A percentile compares a stretch with the other conserved stretches of the same genome.
Evolutionary conservation across 768 basidiomycete species (phyloP).

Genomic region (Podaxis pistillaris): DNA sequence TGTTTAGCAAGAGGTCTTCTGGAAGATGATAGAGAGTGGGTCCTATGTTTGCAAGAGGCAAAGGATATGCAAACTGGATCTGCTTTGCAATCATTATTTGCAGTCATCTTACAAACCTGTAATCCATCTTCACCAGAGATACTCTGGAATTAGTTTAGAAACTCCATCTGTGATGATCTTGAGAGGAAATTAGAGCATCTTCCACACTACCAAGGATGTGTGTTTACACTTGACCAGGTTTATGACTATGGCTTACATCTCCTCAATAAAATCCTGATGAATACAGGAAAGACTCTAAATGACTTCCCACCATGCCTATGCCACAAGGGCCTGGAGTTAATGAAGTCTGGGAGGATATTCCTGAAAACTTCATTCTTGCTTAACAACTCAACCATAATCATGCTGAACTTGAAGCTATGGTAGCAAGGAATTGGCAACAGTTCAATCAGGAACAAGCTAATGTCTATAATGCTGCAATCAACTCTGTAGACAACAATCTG

Average conservation of each 20-base stretch:
- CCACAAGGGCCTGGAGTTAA: neutral
- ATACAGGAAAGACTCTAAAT: conserved; percentile 21
- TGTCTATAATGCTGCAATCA: conserved; percentile 27
- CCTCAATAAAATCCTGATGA: conserved; percentile 23
- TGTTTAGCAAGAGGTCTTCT: conserved; percentile 41
- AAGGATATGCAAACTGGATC: conserved; percentile 34
- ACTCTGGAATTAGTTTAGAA: conserved; percentile 36
- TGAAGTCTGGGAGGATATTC: conserved; percentile 23
- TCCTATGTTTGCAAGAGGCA: conserved; percentile 37
- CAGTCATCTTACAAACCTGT: conserved; percentile 31
- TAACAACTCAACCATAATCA: conserved; percentile 31
- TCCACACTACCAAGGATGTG: conserved; percentile 14
- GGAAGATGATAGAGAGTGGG: conserved; percentile 48
- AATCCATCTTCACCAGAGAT: conserved; percentile 28
- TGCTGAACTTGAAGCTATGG: neutral
- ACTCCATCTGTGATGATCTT: conserved; percentile 43
- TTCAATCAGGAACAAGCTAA: conserved; percentile 28
- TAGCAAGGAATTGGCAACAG: neutral
- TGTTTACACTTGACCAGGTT: conserved; percentile 26
- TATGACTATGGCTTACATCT: conserved; percentile 41
- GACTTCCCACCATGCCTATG: conserved; percentile 29
- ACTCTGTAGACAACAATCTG: conserved; percentile 20
- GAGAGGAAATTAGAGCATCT: neutral
- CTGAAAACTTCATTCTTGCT: conserved; percentile 27
- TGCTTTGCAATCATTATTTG: conserved; percentile 36